Base-by-base conservation (phyloP, 352 stramenopile genomes). In the Saprolegnia parasitica region DNA sequence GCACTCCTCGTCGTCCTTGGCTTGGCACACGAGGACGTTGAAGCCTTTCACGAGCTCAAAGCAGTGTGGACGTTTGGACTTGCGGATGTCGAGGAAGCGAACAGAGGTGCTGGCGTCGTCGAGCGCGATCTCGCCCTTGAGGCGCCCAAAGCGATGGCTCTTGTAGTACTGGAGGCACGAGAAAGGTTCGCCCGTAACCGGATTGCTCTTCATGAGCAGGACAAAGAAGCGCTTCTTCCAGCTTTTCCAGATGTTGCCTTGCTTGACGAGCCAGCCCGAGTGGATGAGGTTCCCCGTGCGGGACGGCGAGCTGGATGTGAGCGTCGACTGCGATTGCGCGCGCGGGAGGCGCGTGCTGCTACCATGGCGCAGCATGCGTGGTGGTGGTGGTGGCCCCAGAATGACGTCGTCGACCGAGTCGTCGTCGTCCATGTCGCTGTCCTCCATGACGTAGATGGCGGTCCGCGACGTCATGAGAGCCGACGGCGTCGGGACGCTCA, bases 181-280 rank as follows among this genome's bases (percentile, higher is more conserved):
- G 65, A 78, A 87, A 49, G 81, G 89, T 46, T 93, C 85, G 1
- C 82, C 81, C 10, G 79, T 93, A 2, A 71, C 67, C 10, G 77
- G 49, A 65, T 93, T 92, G 5, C 81, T 93, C 24, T 83, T 79
- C 75, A 90, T 94, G 37, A 87, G 78, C n/a, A 95, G 72, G 62
- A 95, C 81, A 46, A 95, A 95, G 67, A 90, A 95, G 13, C 87
- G 79, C 35, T 84, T 86, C 68, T 95, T 95, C 87, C 87, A 95
- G 24, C 81, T 90, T 81, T 91, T 91, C 76, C 35, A 76, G 18
- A 76, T 54, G 65, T 81, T 66, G 67, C 73, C 37, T 11, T 74
- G 72, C 45, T 81, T 77, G 35, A 73, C 73, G 54, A 81, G 72
- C 76, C 76, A 81, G 11, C 76, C 76, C 35, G 71, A 75, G 52